These are phyloP conservation scores for Ceratocystis variospora DNA, from an alignment of 2,329 filamentous ascomycete genomes.

Conservation along the genomic window DNA sequence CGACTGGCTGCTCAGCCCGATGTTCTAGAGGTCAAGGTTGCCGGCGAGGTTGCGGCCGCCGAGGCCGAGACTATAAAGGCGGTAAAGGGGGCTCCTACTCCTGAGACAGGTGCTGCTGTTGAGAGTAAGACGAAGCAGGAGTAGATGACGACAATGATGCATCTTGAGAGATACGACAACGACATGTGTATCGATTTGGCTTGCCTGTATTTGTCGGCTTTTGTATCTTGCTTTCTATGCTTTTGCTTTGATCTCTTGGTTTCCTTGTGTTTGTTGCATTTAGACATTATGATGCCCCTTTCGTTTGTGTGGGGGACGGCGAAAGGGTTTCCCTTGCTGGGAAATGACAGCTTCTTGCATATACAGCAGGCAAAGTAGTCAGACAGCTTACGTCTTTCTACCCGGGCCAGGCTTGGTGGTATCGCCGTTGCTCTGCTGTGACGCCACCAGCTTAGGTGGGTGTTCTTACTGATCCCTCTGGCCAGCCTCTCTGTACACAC, in stretches of 20 bases:
- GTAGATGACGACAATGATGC: conserved; percentile 20
- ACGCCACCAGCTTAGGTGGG: no score
- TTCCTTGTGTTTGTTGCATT: conserved; percentile 16
- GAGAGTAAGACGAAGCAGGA: conserved; percentile 25
- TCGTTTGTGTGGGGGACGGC: conserved; percentile 6
- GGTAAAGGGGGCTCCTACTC: conserved; percentile 7
- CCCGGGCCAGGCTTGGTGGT: neutral
- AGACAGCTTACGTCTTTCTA: neutral
- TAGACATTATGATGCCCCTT: conserved; percentile 19
- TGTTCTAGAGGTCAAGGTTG: conserved; percentile 39
- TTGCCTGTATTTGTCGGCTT: conserved; percentile 1
- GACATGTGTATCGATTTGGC: neutral
- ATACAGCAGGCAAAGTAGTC: neutral
- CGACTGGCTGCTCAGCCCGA: conserved; percentile 40
- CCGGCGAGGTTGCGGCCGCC: conserved; percentile 25
- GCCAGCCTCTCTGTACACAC: neutral
- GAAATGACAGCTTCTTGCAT: neutral
- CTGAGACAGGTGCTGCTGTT: neutral
- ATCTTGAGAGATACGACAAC: neutral
- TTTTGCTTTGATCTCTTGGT: conserved; percentile 11
- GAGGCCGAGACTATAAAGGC: conserved; percentile 17
- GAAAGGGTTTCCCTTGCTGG: conserved; percentile 6
- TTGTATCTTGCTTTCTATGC: conserved; percentile 1
- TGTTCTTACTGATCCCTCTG: neutral
- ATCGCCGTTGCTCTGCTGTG: no score